Conservation (phyloP, 2,329 filamentous ascomycete species). For the Fusarium sp. region DNA sequence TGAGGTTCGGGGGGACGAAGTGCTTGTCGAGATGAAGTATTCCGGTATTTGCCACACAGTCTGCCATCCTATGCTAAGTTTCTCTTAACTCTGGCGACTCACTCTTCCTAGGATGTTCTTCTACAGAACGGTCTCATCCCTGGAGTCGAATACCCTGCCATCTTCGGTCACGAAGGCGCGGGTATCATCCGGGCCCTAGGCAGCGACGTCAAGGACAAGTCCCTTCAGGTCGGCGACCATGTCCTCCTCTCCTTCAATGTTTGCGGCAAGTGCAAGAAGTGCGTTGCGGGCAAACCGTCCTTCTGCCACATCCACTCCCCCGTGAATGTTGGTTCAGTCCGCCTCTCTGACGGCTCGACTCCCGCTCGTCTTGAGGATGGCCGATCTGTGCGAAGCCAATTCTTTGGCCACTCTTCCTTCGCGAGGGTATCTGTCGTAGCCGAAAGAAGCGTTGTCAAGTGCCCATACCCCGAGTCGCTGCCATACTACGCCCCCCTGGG, state of each 20-base stretch:
- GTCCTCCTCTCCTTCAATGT: constrained; percentile 26
- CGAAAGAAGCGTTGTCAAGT: constrained; percentile 22
- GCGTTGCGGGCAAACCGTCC: constrained; percentile 12
- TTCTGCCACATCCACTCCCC: constrained; percentile 19
- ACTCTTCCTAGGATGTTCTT: constrained; percentile 3
- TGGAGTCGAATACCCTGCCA: constrained; percentile 20
- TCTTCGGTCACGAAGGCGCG: constrained; percentile 22
- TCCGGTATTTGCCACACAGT: constrained; percentile 22
- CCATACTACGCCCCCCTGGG: constrained; percentile 17
- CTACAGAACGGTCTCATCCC: constrained; percentile 14
- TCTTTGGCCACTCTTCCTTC: constrained; percentile 24
- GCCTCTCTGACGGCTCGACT: constrained; percentile 17
- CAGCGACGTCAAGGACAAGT: constrained; percentile 4
- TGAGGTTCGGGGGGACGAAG: constrained; percentile 16
- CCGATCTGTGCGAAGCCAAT: constrained; percentile 14
- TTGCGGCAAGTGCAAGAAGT: constrained; percentile 24
- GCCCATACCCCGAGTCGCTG: constrained; percentile 17
- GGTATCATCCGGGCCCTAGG: constrained; percentile 15
- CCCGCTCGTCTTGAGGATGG: constrained; percentile 14
- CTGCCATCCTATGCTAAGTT: neutral
- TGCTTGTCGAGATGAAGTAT: constrained; percentile 28
- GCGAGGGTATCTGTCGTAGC: constrained; percentile 15
- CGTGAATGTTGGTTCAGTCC: constrained; percentile 18
- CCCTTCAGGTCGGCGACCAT: constrained; percentile 13
- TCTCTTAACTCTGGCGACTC: neutral